Evolutionary conservation across 2,329 filamentous ascomycete genomes (phyloP), one percentile per base, ranked within the genome.

Genomic region (Magnaporthiopsis rhizophila): DNA sequence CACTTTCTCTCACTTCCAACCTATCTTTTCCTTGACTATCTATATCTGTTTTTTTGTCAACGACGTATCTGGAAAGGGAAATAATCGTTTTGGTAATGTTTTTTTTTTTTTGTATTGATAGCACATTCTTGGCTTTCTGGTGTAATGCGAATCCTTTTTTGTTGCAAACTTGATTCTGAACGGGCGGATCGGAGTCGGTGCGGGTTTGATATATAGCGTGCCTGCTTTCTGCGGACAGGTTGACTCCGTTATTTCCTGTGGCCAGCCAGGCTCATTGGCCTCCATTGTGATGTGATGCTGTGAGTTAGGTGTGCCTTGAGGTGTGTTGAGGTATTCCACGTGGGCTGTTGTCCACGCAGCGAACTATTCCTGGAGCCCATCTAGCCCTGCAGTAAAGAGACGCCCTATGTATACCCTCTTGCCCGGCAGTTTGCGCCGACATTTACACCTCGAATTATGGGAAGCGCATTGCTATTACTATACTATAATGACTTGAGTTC

Each of bases 1-100:
- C 13, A 36, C 59, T n/a, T 62, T 62, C n/a, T 65, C 50, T 34
- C 62, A 65, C 58, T 65, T 68, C 30, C 66, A 69, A 45, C 67
- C 66, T 21, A 62, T 63, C 34, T 69, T 69, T 57, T 61, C 38
- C 15, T 50, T 50, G 4, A 7, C 6, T 30, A 30, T 30, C 38
- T 21, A 36, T 21, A 50, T 26, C n/a, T 50, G 38, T 50, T 15
- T 50, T 50, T 8, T 5, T 6, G 30, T 15, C 38, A 50, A 36
- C 34, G 38, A 21, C 6, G 38, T 50, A 21, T 50, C 21, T 21
- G 38, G 38, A 18, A 18, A 50, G 38, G 7, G 18, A 18, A 50
- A 50, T 50, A 50, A 50, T 50, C 2, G 18, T 50, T 21, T 50
- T 50, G 38, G 38, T 50, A 50, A 50, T 50, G 38, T 50, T 50